phyloP scores from a whole-genome alignment of 2,329 filamentous ascomycete species.

The Ophiostoma populinum region DNA sequence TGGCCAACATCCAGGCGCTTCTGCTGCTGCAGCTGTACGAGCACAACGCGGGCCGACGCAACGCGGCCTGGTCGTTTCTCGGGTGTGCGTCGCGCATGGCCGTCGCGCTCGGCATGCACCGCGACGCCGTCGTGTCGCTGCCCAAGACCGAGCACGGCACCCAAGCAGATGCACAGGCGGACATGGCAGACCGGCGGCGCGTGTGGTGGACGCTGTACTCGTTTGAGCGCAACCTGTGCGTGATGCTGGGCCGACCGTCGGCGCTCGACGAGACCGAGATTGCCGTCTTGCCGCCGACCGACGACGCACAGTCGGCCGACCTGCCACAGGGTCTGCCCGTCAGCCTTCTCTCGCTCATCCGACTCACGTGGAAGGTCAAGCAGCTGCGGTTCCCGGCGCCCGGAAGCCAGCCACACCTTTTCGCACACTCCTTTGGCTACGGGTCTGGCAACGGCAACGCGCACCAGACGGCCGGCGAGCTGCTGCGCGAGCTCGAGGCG shows the following conservation, averaged over 20 bases:
- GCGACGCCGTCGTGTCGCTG: conserved; percentile 11
- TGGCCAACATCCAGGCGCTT: conserved; percentile 23
- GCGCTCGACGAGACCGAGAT: conserved; percentile 21
- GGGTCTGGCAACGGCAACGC: not conserved
- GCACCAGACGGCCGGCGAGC: conserved; percentile 3
- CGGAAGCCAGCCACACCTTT: not conserved
- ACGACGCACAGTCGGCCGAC: conserved; percentile 11
- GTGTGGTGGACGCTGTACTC: conserved; percentile 20
- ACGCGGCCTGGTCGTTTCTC: conserved; percentile 24
- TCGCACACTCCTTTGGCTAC: not conserved
- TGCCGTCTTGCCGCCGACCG: conserved; percentile 18
- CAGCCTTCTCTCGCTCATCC: conserved; percentile 5
- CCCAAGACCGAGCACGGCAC: not conserved
- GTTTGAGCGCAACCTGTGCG: conserved; percentile 23
- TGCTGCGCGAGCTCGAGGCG: conserved; percentile 19
- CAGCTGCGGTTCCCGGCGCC: conserved; percentile 8
- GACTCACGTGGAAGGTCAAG: conserved; percentile 10
- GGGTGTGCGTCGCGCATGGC: conserved; percentile 25
- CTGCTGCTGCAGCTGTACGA: conserved; percentile 25
- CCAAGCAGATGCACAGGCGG: not conserved
- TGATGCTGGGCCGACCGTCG: conserved; percentile 21
- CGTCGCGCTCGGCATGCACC: conserved; percentile 26
- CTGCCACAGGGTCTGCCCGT: conserved; percentile 7
- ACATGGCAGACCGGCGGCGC: conserved; percentile 14
- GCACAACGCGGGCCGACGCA: conserved; percentile 26